Evolutionary conservation across 495 filamentous ascomycete species (phyloP), one percentile per base, ranked within the genome.

Genomic region (Penicillium soppii): DNA sequence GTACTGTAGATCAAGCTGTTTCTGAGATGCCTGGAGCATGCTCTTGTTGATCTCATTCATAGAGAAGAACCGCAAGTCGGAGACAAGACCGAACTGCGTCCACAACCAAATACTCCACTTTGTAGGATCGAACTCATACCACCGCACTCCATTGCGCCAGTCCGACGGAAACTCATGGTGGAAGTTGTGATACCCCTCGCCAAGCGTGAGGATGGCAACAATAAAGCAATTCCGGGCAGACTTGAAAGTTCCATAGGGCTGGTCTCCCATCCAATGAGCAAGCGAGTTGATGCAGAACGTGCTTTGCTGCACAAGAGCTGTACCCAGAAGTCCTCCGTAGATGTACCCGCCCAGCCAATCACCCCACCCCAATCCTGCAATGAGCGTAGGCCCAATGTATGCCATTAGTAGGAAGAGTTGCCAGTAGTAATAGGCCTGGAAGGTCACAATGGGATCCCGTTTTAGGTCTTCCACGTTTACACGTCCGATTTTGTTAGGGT

Each of bases 181-280:
- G 82, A 96, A 97, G 75, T 95, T 96, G 79, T 97, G 91, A 74
- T 96, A 96, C 41, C 92, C 91, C 69, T 97, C 92, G 36, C 92
- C 92, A 20, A 94, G 86, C 39, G 92, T 96, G 41, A 94, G 7
- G 7, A 59, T 32, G 5, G 48, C 52, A 30, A 45, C 37, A 2
- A 50, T 23, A 1, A 6, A 40, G 7, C 5, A 27, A 16, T 53
- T 43, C 13, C 48, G 25, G 4, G 57, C 22, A 0, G 52, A 42
- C 7, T 7, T 20, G 1, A 8, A 16, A 2, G 7, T 39, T 5
- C 37, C 20, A 33, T 25, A 59, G 17, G 57, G 57, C 16, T 50
- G 43, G 30, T 50, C 40, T 4, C 57, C 57, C 10, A 17, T 16
- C 57, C 57, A 59, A 19, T 59, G 57, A 25, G 57, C 57, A 1